Percentiles rank a stretch among this genome's conserved stretches.
Evolutionary conservation across 1,284 basidiomycete species (phyloP).

Genomic region (Albatrellus sp.): DNA sequence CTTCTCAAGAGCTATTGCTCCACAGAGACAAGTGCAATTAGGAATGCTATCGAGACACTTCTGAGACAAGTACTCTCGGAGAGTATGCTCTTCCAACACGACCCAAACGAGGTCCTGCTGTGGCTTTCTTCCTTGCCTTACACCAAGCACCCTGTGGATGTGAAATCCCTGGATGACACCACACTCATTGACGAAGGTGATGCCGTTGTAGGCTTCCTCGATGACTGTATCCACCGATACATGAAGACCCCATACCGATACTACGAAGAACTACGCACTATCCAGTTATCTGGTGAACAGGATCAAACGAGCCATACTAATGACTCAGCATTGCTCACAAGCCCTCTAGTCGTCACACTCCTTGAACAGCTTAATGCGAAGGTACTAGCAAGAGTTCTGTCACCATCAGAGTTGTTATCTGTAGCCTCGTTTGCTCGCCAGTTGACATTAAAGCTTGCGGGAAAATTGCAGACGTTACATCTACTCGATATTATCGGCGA

Average conservation of each 20-base stretch:
- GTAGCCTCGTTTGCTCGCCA: constrained; percentile 51
- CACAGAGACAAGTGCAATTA: constrained; percentile 39
- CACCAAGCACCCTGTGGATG: constrained; percentile 22
- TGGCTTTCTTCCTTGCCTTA: constrained; percentile 62
- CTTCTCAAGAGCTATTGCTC: constrained; percentile 54
- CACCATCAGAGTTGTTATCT: constrained; percentile 48
- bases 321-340: constrained; percentile 23
- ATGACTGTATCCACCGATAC: constrained; percentile 80
- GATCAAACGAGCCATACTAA: constrained; percentile 1
- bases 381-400: constrained; percentile 36
- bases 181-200: constrained; percentile 46
- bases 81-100: constrained; percentile 77
- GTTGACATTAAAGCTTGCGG: constrained; percentile 42
- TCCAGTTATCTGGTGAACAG: constrained; percentile 12
- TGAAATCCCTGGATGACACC: constrained; percentile 36
- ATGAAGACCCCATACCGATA: constrained; percentile 81
- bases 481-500: constrained; percentile 23
- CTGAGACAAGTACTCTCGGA: constrained; percentile 50
- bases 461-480: constrained; percentile 34
- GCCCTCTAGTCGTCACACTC: constrained; percentile 66
- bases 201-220: constrained; percentile 62
- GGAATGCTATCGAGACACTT: constrained; percentile 41
- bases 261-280: constrained; percentile 52
- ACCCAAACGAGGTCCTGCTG: constrained; percentile 55
- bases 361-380: constrained; percentile 68